Conservation (phyloP, 2,329 filamentous ascomycete species). For the Aureobasidium sp. region DNA sequence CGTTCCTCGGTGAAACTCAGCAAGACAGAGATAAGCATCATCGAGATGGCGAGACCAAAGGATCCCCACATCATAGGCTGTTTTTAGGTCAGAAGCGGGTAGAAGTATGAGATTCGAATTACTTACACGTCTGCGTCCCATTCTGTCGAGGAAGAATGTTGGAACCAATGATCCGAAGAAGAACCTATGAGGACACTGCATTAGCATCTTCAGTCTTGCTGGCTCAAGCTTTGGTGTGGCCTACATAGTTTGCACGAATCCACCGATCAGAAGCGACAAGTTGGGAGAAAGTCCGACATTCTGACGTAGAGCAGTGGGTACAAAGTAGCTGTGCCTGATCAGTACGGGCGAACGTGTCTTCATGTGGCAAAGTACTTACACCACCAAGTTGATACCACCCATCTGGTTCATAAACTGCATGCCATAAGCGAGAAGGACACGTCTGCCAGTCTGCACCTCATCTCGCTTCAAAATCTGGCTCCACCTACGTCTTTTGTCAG, state of each 20-base stretch:
- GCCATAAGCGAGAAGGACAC: conserved; percentile 35
- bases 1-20: conserved; percentile 36
- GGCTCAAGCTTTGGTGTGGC: no score
- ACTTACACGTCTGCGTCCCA: conserved; percentile 28
- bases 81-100: neutral
- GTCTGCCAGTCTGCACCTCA: conserved; percentile 34
- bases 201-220: no score
- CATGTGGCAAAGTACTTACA: conserved; percentile 21
- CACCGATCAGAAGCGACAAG: conserved; percentile 41
- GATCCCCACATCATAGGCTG: conserved; percentile 32
- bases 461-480: conserved; percentile 34
- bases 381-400: conserved; percentile 35
- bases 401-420: conserved; percentile 37
- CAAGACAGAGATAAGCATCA: conserved; percentile 35
- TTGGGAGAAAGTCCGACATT: conserved; percentile 43
- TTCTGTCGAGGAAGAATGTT: conserved; percentile 40
- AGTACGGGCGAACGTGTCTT: neutral
- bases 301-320: conserved; percentile 38
- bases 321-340: conserved; percentile 30
- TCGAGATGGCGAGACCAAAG: conserved; percentile 30
- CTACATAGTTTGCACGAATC: conserved; percentile 37
- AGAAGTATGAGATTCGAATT: fast-evolving
- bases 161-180: conserved; percentile 40
- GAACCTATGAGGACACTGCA: no score
- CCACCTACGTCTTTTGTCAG: conserved; percentile 23